Evolutionary conservation across 257 asterid species (phyloP).

Genomic region (Henckelia pumila): DNA sequence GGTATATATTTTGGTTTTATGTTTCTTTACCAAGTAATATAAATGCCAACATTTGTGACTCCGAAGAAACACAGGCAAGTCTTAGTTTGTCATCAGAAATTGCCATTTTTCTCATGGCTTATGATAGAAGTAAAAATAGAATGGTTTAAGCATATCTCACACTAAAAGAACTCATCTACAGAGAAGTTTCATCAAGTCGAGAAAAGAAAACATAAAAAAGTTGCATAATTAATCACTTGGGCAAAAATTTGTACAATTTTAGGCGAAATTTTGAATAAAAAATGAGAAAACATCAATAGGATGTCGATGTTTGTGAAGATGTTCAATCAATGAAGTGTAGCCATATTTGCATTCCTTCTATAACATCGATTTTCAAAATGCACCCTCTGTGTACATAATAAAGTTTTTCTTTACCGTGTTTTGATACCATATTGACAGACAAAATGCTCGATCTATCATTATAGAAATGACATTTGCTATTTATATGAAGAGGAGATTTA

Average conservation of each 20-base stretch:
- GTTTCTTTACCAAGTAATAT: neutral
- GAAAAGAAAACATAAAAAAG: neutral
- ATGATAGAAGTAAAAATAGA: neutral
- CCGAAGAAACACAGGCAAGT: neutral
- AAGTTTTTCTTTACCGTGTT: neutral
- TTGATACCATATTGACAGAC: neutral
- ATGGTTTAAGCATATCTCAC: neutral
- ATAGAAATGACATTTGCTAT: neutral
- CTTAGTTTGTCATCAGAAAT: neutral
- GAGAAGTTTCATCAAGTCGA: neutral
- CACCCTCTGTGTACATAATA: neutral
- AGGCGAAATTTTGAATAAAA: neutral
- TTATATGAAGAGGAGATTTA: conserved; percentile 2
- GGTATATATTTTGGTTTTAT: neutral
- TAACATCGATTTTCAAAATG: neutral
- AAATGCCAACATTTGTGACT: neutral
- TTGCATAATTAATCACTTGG: neutral
- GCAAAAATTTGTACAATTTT: neutral
- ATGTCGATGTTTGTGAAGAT: neutral
- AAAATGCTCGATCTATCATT: neutral
- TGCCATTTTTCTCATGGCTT: neutral
- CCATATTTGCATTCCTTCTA: neutral
- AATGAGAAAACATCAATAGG: neutral
- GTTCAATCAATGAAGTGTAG: neutral
- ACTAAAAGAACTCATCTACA: neutral